These are phyloP conservation scores for Cyberlindnera meyerae DNA, from an alignment of 805 yeast genomes.

Conservation along the genomic window DNA sequence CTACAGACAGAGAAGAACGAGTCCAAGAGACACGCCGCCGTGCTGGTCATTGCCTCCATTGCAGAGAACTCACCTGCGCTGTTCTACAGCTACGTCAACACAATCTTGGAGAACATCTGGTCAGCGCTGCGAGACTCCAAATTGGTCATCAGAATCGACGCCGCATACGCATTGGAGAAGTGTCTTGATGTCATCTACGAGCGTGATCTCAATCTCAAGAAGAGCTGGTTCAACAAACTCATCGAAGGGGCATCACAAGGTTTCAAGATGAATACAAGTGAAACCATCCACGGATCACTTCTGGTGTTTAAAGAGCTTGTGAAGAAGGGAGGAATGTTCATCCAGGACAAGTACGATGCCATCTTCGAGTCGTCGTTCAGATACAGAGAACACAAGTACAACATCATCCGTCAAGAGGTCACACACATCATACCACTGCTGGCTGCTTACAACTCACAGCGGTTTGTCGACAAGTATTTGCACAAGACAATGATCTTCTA, in stretches of 20 bases:
- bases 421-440: constrained; percentile 76
- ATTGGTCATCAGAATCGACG: constrained; percentile 68
- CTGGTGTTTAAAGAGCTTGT: constrained; percentile 78
- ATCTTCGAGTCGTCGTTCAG: constrained; percentile 70
- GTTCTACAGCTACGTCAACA: constrained; percentile 70
- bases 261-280: constrained; percentile 48
- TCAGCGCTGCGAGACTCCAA: constrained; percentile 79
- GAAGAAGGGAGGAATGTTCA: constrained; percentile 63
- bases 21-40: constrained; percentile 84
- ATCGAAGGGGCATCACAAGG: constrained; percentile 64
- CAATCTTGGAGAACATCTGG: constrained; percentile 82
- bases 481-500: constrained; percentile 76
- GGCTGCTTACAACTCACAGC: constrained; percentile 69
- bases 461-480: constrained; percentile 75
- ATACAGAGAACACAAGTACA: constrained; percentile 72
- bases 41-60: constrained; percentile 72
- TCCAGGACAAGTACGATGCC: constrained; percentile 66
- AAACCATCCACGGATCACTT: constrained; percentile 81
- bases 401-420: constrained; percentile 78
- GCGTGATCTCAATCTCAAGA: constrained; percentile 66
- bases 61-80: constrained; percentile 86
- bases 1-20: constrained; percentile 84
- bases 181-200: constrained; percentile 77
- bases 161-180: constrained; percentile 74
- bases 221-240: constrained; percentile 69